Percentiles rank a stretch among this genome's conserved stretches.
Evolutionary conservation across 2,329 filamentous ascomycete genomes (phyloP).

Genomic region (Xylariaceae sp.): DNA sequence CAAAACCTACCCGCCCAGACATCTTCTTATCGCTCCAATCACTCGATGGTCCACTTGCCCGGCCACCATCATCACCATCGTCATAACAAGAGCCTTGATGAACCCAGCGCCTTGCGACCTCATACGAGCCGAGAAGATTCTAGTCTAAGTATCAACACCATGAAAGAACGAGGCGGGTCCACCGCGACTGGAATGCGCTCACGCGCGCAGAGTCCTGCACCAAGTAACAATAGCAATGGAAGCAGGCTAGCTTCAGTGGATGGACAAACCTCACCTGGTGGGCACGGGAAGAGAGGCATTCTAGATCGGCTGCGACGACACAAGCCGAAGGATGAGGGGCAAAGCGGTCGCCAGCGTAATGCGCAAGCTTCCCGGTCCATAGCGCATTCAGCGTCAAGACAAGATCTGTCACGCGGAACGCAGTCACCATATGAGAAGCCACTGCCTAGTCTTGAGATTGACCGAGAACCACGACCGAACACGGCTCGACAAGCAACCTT

Average conservation of each 20-base stretch:
- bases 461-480: conserved; percentile 33
- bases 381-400: conserved; percentile 55
- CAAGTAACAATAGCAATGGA: conserved; percentile 72
- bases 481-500: conserved; percentile 58
- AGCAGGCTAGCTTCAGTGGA: conserved; percentile 57
- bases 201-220: conserved; percentile 81
- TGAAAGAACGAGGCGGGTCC: conserved; percentile 61
- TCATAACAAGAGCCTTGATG: conserved; percentile 75
- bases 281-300: conserved; percentile 59
- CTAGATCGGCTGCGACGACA: conserved; percentile 58
- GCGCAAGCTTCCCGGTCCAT: conserved; percentile 62
- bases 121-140: conserved; percentile 79
- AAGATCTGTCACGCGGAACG: conserved; percentile 52
- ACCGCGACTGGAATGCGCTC: conserved; percentile 51
- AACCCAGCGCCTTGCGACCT: conserved; percentile 71
- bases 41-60: conserved; percentile 68
- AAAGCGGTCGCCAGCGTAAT: conserved; percentile 52
- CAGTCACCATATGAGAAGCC: conserved; percentile 48
- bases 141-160: conserved; percentile 53
- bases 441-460: conserved; percentile 38
- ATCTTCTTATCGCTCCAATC: conserved; percentile 65
- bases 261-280: conserved; percentile 65
- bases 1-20: conserved; percentile 62
- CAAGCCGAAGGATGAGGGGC: conserved; percentile 62
- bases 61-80: conserved; percentile 68